phyloP scores from a whole-genome alignment of 345 rosid genomes.

The Theobroma cacao region DNA sequence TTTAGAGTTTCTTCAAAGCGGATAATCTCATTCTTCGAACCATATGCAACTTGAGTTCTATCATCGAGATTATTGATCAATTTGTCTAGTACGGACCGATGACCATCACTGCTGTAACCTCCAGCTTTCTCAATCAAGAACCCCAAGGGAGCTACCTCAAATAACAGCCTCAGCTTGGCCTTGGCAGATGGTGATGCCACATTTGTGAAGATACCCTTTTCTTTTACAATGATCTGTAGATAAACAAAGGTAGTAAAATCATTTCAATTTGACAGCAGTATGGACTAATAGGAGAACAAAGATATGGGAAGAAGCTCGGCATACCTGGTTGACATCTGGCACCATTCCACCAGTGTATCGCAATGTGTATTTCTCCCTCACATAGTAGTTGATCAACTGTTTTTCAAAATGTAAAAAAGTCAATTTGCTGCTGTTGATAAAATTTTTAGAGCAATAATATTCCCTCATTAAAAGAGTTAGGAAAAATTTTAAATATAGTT shows the following conservation, averaged over 20 bases:
- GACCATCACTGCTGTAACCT: conserved; percentile 87
- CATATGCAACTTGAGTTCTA: conserved; percentile 95
- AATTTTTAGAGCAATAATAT: not conserved
- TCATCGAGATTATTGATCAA: conserved; percentile 71
- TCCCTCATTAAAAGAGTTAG: not conserved
- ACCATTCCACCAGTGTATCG: conserved; percentile 99
- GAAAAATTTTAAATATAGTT: not conserved
- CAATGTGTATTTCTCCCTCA: conserved; percentile 89
- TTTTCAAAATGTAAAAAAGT: not conserved
- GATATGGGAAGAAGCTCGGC: not conserved
- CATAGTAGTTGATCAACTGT: conserved; percentile 85
- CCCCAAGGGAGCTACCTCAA: conserved; percentile 92
- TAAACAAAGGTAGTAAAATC: not conserved
- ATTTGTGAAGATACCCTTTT: conserved; percentile 92
- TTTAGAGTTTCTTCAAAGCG: conserved; percentile 87
- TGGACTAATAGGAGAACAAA: too few species aligned
- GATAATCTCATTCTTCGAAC: conserved; percentile 89
- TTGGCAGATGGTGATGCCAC: conserved; percentile 85
- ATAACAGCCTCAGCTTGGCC: conserved; percentile 86
- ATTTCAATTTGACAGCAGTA: not conserved
- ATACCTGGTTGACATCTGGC: conserved; percentile 93
- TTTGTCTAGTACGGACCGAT: conserved; percentile 70
- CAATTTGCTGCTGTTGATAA: not conserved
- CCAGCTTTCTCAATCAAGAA: conserved; percentile 84
- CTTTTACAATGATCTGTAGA: conserved; percentile 83